Evolutionary conservation across 495 filamentous ascomycete genomes (phyloP).

Genomic region (Penicillium cinerascens): DNA sequence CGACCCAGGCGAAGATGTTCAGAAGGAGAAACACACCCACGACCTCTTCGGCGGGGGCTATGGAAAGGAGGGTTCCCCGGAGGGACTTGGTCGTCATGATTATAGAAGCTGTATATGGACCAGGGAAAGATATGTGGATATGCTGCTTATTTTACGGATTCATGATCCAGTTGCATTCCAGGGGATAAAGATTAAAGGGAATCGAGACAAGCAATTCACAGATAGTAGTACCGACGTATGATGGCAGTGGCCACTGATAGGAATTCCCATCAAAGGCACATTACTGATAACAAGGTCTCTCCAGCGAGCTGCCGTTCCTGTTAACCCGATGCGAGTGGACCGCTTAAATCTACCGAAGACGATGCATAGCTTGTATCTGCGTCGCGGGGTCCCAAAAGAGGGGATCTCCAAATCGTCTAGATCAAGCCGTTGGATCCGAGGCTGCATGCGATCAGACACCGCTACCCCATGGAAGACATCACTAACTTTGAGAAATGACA

Average conservation of each 20-base stretch:
- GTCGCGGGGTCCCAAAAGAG: conserved; percentile 2
- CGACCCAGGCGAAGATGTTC: conserved; percentile 20
- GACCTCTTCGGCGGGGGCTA: conserved; percentile 15
- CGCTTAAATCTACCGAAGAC: not conserved
- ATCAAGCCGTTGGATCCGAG: conserved; percentile 23
- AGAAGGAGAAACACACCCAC: conserved; percentile 21
- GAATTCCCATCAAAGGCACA: not conserved
- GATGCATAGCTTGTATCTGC: not conserved
- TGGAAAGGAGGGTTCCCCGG: conserved; percentile 2
- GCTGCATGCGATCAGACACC: conserved; percentile 1
- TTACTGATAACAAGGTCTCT: not conserved
- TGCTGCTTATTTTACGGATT: not conserved
- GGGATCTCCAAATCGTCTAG: conserved; percentile 3
- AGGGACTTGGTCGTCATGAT: conserved; percentile 7
- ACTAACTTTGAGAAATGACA: not conserved
- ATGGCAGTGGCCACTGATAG: not conserved
- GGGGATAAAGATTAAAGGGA: not conserved
- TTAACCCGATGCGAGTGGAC: conserved; percentile 33
- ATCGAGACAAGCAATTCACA: not conserved
- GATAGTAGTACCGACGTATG: not conserved
- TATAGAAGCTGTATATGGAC: not conserved
- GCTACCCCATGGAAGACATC: conserved; percentile 1
- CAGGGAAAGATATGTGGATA: not conserved
- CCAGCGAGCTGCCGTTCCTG: conserved; percentile 20
- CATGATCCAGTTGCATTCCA: not conserved